Percentiles rank a stretch among this genome's conserved stretches.
These are phyloP conservation scores for Phylloporus sp. DNA, from an alignment of 768 basidiomycete genomes.

Conservation along the genomic window DNA sequence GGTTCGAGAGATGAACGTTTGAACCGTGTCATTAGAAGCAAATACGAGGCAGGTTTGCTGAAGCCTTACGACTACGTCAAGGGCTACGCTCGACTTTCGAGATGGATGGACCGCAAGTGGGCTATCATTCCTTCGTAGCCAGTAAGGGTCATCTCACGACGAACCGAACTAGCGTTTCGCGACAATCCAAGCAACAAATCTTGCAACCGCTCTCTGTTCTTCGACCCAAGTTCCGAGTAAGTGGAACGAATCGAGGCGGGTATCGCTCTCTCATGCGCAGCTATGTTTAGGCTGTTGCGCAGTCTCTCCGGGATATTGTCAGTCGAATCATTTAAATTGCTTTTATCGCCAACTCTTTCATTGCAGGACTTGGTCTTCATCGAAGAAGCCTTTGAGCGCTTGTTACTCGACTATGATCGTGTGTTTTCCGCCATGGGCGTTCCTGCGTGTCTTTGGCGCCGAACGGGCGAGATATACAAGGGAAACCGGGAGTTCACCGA, in stretches of 20 bases:
- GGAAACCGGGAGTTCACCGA: conserved; percentile 95
- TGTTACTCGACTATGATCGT: conserved; percentile 92
- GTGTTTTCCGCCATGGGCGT: conserved; percentile 95
- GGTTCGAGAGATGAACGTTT: conserved; percentile 88
- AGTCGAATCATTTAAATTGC: conserved; percentile 12
- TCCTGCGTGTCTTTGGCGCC: conserved; percentile 92
- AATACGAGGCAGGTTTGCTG: conserved; percentile 92
- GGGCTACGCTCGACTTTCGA: conserved; percentile 84
- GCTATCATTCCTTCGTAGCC: conserved; percentile 12
- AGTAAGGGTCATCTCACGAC: background rate
- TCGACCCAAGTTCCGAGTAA: conserved; percentile 79
- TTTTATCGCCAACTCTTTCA: background rate
- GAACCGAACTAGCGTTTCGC: conserved; percentile 59
- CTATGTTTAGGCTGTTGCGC: conserved; percentile 60
- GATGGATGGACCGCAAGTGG: conserved; percentile 95
- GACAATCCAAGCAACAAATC: conserved; percentile 89
- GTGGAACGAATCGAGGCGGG: conserved; percentile 15
- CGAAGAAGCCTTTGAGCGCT: conserved; percentile 94
- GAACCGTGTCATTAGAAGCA: conserved; percentile 88
- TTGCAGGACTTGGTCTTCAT: conserved; percentile 89
- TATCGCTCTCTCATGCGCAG: background rate
- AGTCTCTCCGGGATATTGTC: conserved; percentile 80
- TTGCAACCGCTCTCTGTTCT: conserved; percentile 83
- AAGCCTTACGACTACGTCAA: conserved; percentile 97
- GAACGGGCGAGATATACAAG: conserved; percentile 98